These are phyloP conservation scores for Pythium coloratum DNA, from an alignment of 352 stramenopile genomes.

Conservation along the genomic window DNA sequence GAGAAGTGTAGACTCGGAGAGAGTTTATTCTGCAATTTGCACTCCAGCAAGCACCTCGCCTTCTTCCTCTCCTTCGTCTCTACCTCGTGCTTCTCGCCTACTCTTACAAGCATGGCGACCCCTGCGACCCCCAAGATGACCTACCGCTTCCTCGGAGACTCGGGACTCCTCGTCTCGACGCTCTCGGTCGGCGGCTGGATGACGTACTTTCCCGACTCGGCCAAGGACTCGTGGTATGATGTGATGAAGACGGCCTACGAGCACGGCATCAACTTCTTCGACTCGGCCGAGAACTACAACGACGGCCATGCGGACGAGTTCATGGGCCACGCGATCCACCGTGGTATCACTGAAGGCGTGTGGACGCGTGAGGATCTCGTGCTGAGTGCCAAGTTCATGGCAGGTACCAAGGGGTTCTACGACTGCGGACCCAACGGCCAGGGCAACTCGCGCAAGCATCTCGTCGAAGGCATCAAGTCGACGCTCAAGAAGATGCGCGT, in stretches of 20 bases:
- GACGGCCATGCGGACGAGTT: constrained; percentile 31
- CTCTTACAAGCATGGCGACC: no score
- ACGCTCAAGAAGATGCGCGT: no score
- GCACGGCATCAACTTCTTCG: no score
- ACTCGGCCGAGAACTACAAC: constrained; percentile 18
- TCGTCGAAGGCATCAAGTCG: no score
- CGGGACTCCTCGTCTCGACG: constrained; percentile 40
- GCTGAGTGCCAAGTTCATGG: constrained; percentile 48
- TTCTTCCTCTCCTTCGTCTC: no score
- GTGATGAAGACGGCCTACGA: background rate
- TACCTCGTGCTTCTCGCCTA: no score
- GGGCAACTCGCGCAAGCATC: no score
- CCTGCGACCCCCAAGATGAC: constrained; percentile 20
- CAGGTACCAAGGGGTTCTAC: no score
- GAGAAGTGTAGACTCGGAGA: no score
- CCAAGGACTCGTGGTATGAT: constrained; percentile 1
- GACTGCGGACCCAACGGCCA: no score
- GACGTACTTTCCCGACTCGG: background rate
- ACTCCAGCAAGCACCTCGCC: no score
- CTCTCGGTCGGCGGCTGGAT: constrained; percentile 32
- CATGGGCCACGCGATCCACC: constrained; percentile 31
- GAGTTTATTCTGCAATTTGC: no score
- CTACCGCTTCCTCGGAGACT: constrained; percentile 35
- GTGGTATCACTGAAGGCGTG: constrained; percentile 24
- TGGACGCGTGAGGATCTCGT: constrained; percentile 43